Conservation (phyloP, 495 filamentous ascomycete species). For the Hypoxylon trugodes region DNA sequence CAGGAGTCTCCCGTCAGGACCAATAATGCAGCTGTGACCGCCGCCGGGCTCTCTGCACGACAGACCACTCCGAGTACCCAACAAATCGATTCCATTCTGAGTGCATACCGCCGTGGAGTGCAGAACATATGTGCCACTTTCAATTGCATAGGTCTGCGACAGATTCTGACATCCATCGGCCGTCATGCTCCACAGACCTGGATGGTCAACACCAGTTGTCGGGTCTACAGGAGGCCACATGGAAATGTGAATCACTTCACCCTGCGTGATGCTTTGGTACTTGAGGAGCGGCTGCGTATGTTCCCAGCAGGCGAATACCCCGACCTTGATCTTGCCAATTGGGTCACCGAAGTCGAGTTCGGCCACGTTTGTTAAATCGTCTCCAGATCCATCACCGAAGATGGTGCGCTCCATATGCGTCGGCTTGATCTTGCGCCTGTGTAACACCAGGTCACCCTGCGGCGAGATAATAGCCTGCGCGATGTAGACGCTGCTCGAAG, state of each 20-base stretch:
- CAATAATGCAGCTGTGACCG: constrained; percentile 60
- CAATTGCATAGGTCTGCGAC: constrained; percentile 61
- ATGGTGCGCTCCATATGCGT: constrained; percentile 71
- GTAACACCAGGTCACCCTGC: constrained; percentile 54
- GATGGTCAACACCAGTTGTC: constrained; percentile 34
- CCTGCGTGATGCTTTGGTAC: constrained; percentile 61
- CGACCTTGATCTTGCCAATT: constrained; percentile 52
- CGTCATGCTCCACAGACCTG: constrained; percentile 43
- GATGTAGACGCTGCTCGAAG: constrained; percentile 61
- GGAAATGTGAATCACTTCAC: constrained; percentile 64
- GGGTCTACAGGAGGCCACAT: constrained; percentile 62
- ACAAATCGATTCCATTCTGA: constrained; percentile 52
- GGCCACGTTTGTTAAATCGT: constrained; percentile 52
- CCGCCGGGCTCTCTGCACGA: constrained; percentile 54
- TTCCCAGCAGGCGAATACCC: constrained; percentile 64
- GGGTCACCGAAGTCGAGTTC: constrained; percentile 50
- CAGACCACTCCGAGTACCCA: constrained; percentile 48
- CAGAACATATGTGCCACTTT: constrained; percentile 61
- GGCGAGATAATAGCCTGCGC: constrained; percentile 61
- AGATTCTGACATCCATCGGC: constrained; percentile 50
- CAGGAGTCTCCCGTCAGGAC: constrained; percentile 61
- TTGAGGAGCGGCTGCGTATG: constrained; percentile 68
- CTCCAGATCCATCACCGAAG: constrained; percentile 62
- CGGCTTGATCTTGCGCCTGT: constrained; percentile 66
- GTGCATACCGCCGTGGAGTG: constrained; percentile 55